phyloP scores from a whole-genome alignment of 1,139 yeast species.

The Yamadazyma atmosphaerica region DNA sequence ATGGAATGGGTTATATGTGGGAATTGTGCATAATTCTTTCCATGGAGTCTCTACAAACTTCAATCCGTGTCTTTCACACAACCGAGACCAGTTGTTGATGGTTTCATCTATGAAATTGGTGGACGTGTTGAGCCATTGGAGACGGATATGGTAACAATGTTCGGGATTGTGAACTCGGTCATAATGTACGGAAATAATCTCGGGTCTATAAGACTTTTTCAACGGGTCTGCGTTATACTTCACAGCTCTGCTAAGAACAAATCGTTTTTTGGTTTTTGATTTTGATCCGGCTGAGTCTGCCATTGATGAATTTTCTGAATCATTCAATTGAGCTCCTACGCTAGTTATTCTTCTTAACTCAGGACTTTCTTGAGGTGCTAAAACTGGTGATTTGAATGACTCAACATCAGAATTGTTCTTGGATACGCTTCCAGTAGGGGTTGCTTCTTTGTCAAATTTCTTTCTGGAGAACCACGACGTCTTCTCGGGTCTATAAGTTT shows the following conservation, averaged over 20 bases:
- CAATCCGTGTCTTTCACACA: slow-evolving; percentile 85
- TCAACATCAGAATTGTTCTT: slow-evolving; percentile 31
- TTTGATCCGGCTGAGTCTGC: slow-evolving; percentile 29
- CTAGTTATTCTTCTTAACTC: slow-evolving; percentile 27
- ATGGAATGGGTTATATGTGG: slow-evolving; percentile 80
- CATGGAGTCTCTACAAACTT: slow-evolving; percentile 91
- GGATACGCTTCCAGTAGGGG: slow-evolving; percentile 17
- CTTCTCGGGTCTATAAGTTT: slow-evolving; percentile 21
- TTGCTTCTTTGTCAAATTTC: slow-evolving; percentile 18
- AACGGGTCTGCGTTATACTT: slow-evolving; percentile 76
- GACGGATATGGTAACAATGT: slow-evolving; percentile 85
- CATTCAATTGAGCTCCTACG: slow-evolving; percentile 17
- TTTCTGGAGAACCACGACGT: slow-evolving; percentile 37
- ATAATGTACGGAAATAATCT: slow-evolving; percentile 78
- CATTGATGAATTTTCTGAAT: slow-evolving; percentile 37
- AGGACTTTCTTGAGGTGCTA: slow-evolving; percentile 20
- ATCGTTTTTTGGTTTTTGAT: slow-evolving; percentile 24
- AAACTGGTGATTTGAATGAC: slow-evolving; percentile 27
- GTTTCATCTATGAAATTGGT: slow-evolving; percentile 87
- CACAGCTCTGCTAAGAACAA: slow-evolving; percentile 58
- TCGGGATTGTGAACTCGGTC: slow-evolving; percentile 94
- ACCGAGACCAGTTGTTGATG: slow-evolving; percentile 76
- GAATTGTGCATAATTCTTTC: slow-evolving; percentile 79
- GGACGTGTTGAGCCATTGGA: slow-evolving; percentile 93
- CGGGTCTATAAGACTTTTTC: slow-evolving; percentile 72